These are phyloP conservation scores for Stachybotrys chartarum DNA, from an alignment of 2,329 filamentous ascomycete genomes.

Conservation along the genomic window DNA sequence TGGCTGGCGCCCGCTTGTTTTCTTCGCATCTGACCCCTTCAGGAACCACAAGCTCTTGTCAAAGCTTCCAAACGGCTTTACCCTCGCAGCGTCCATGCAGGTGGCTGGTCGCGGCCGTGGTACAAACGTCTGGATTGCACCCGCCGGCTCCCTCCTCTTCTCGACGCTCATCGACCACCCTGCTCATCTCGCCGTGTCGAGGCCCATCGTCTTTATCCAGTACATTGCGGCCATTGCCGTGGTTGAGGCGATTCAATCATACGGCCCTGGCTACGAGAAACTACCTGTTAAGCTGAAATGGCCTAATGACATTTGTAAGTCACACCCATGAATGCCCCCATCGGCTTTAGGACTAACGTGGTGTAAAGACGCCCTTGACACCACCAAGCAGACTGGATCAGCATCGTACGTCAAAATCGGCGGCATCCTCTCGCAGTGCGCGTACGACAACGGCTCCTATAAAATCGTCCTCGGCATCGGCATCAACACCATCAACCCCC, in stretches of 20 bases:
- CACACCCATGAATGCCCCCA: rapidly evolving
- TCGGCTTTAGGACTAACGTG: not conserved
- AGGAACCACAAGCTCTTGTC: conserved; percentile 74
- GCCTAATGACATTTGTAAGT: conserved; percentile 87
- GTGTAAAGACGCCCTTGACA: conserved; percentile 56
- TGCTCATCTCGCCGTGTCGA: conserved; percentile 59
- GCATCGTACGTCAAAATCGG: conserved; percentile 77
- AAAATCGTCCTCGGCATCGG: conserved; percentile 82
- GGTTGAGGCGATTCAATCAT: conserved; percentile 73
- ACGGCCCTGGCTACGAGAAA: conserved; percentile 66
- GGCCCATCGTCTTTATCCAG: conserved; percentile 87
- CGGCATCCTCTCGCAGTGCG: conserved; percentile 85
- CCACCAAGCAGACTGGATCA: conserved; percentile 37
- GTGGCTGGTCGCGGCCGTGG: conserved; percentile 83
- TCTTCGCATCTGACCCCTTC: not conserved
- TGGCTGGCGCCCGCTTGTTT: not conserved
- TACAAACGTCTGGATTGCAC: conserved; percentile 90
- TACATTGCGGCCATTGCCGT: conserved; percentile 87
- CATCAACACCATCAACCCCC: conserved; percentile 75
- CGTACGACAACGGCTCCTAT: conserved; percentile 70
- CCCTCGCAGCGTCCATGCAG: conserved; percentile 78
- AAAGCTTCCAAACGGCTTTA: conserved; percentile 77
- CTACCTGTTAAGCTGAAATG: conserved; percentile 87
- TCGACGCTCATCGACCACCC: conserved; percentile 83
- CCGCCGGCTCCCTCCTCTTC: conserved; percentile 78